A percentile compares a stretch with the other conserved stretches of the same genome.
These are phyloP conservation scores for Rhamnella rubrinervis DNA, from an alignment of 331 rosid genomes.

Conservation along the genomic window DNA sequence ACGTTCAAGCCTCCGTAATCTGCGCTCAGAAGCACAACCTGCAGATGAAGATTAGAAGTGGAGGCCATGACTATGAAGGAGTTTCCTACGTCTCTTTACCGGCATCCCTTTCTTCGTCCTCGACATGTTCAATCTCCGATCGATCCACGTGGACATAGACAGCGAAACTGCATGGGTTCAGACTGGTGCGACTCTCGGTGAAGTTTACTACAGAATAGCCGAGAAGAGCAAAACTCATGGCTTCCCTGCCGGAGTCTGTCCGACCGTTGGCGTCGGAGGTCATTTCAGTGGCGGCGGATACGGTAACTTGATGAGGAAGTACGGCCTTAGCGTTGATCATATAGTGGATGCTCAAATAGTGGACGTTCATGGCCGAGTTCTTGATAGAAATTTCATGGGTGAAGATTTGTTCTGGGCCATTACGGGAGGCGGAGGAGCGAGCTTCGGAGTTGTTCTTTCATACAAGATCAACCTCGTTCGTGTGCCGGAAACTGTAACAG, in stretches of 20 bases:
- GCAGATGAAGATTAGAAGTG: conserved; percentile 69
- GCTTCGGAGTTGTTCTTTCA: conserved; percentile 29
- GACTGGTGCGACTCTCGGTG: conserved; percentile 62
- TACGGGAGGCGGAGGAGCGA: conserved; percentile 31
- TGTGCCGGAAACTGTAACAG: conserved; percentile 14
- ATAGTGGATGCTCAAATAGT: conserved; percentile 56
- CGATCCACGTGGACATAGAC: conserved; percentile 32
- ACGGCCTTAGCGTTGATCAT: conserved; percentile 65
- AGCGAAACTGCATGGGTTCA: conserved; percentile 46
- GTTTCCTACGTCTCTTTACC: conserved; percentile 43
- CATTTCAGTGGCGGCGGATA: conserved; percentile 75
- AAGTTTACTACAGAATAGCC: conserved; percentile 37
- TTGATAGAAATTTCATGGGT: conserved; percentile 61
- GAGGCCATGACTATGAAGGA: conserved; percentile 79
- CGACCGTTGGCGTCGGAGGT: conserved; percentile 54
- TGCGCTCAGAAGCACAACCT: conserved; percentile 45
- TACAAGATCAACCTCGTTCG: conserved; percentile 25
- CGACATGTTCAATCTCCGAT: conserved; percentile 54
- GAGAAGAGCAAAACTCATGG: conserved; percentile 40
- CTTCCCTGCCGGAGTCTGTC: conserved; percentile 54
- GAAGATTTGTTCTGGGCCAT: conserved; percentile 71
- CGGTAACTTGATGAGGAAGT: conserved; percentile 71
- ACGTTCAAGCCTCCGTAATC: conserved; percentile 43
- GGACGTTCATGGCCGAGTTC: conserved; percentile 49
- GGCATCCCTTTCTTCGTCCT: conserved; percentile 48